A percentile compares a stretch with the other conserved stretches of the same genome.
These are phyloP conservation scores for Diaporthe vexans DNA, from an alignment of 2,329 filamentous ascomycete genomes.

Conservation along the genomic window DNA sequence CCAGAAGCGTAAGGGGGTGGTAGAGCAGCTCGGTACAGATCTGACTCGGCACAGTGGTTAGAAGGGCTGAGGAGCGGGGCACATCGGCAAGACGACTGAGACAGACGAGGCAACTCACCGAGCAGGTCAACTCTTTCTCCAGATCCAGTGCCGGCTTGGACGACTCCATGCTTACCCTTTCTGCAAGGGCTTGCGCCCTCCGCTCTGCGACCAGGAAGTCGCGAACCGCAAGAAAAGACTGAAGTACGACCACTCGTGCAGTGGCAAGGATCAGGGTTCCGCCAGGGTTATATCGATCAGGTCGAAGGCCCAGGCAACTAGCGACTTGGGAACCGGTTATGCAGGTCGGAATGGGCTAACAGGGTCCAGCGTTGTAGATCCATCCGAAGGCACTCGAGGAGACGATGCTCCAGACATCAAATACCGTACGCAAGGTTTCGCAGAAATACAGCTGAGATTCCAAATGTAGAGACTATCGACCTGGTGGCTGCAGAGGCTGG, in stretches of 20 bases:
- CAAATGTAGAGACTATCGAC: neutral
- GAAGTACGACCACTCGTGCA: neutral
- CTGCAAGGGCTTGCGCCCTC: constrained; percentile 19
- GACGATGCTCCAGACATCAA: constrained; percentile 9
- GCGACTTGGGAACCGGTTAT: neutral
- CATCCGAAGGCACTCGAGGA: constrained; percentile 2
- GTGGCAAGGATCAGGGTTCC: constrained; percentile 53
- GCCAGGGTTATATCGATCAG: constrained; percentile 33
- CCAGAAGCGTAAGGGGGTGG: constrained; percentile 90
- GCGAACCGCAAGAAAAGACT: constrained; percentile 20
- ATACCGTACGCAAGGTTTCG: no score
- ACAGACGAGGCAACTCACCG: constrained; percentile 71
- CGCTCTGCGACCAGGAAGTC: constrained; percentile 14
- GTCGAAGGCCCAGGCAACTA: neutral
- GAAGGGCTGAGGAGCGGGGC: constrained; percentile 33
- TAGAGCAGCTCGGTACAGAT: constrained; percentile 97
- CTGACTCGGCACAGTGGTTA: constrained; percentile 59
- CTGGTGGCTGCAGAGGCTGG: constrained; percentile 28
- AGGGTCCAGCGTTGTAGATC: constrained; percentile 41
- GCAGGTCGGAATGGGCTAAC: constrained; percentile 23
- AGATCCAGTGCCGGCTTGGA: constrained; percentile 74
- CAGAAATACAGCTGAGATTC: neutral
- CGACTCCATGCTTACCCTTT: constrained; percentile 59
- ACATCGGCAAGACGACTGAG: constrained; percentile 14
- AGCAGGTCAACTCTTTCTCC: constrained; percentile 95